Evolutionary conservation across 2,329 filamentous ascomycete species (phyloP).

Genomic region (Cercospora beticola): DNA sequence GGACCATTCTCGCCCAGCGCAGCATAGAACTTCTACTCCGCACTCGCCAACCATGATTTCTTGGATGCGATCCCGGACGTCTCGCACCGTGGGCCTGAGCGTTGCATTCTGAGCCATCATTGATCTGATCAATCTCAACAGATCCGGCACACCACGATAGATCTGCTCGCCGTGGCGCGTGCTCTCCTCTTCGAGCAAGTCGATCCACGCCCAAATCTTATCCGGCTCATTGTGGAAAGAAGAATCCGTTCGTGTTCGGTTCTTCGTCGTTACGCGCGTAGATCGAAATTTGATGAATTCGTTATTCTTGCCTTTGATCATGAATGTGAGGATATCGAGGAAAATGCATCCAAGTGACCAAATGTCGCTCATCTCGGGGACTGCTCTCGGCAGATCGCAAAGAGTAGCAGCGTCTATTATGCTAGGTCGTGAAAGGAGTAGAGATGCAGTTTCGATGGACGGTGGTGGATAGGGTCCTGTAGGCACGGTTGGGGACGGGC

Average conservation of each 20-base stretch:
- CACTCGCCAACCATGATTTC: constrained; percentile 32
- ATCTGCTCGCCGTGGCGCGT: constrained; percentile 30
- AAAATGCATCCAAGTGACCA: constrained; percentile 73
- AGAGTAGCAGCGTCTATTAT: constrained; percentile 47
- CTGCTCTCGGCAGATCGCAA: constrained; percentile 40
- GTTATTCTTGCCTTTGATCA: constrained; percentile 65
- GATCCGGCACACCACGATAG: constrained; percentile 42
- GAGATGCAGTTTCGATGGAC: constrained; percentile 14
- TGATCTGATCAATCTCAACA: constrained; percentile 43
- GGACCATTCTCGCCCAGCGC: constrained; percentile 32
- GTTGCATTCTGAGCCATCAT: constrained; percentile 46
- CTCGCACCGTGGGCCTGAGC: constrained; percentile 43
- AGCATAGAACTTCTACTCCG: constrained; percentile 35
- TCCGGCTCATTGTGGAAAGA: constrained; percentile 71
- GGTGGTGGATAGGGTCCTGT: constrained; percentile 19
- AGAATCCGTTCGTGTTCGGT: constrained; percentile 52
- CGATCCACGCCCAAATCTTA: constrained; percentile 69
- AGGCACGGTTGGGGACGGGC: constrained; percentile 19
- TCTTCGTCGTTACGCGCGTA: constrained; percentile 51
- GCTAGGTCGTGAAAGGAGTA: constrained; percentile 30
- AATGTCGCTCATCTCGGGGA: constrained; percentile 58
- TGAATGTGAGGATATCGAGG: constrained; percentile 67
- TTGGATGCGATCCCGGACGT: constrained; percentile 42
- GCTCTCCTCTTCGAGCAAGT: constrained; percentile 41
- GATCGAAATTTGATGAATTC: constrained; percentile 67